These are phyloP conservation scores for Orbilia javanica DNA, from an alignment of 2,329 filamentous ascomycete genomes.

Conservation along the genomic window DNA sequence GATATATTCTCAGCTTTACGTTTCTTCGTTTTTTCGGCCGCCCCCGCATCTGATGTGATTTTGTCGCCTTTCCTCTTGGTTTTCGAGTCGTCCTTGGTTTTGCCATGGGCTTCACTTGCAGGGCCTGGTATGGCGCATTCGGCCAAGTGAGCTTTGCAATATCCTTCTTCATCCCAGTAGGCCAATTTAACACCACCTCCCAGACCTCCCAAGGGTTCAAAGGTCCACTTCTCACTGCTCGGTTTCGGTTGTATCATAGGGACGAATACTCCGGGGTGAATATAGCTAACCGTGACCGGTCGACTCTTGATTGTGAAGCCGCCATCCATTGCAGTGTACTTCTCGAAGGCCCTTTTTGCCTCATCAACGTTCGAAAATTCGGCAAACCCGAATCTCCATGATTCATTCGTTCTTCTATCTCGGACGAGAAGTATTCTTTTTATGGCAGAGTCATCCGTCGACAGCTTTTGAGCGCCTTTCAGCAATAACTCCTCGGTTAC, in stretches of 20 bases:
- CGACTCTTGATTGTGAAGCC: conserved; percentile 80
- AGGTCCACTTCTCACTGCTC: conserved; percentile 74
- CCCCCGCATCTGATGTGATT: conserved; percentile 46
- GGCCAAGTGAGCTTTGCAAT: conserved; percentile 74
- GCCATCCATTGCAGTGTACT: conserved; percentile 78
- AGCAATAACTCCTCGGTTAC: conserved; percentile 80
- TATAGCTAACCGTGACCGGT: conserved; percentile 78
- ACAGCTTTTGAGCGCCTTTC: conserved; percentile 78
- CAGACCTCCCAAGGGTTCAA: conserved; percentile 77
- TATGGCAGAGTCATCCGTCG: conserved; percentile 76
- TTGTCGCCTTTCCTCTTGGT: conserved; percentile 67
- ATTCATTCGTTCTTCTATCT: conserved; percentile 77
- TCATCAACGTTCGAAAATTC: conserved; percentile 84
- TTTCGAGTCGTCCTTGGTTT: conserved; percentile 66
- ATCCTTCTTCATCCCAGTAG: conserved; percentile 82
- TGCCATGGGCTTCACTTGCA: not conserved
- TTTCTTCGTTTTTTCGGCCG: conserved; percentile 60
- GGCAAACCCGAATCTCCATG: conserved; percentile 84
- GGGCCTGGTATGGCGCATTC: conserved; percentile 62
- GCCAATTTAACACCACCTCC: conserved; percentile 72
- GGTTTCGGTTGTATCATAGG: conserved; percentile 75
- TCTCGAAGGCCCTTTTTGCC: conserved; percentile 78
- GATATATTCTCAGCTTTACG: conserved; percentile 64
- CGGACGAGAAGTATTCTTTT: conserved; percentile 82
- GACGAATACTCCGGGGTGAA: conserved; percentile 87